Evolutionary conservation across 2,329 filamentous ascomycete genomes (phyloP).

Genomic region (Colletotrichum noveboracense): DNA sequence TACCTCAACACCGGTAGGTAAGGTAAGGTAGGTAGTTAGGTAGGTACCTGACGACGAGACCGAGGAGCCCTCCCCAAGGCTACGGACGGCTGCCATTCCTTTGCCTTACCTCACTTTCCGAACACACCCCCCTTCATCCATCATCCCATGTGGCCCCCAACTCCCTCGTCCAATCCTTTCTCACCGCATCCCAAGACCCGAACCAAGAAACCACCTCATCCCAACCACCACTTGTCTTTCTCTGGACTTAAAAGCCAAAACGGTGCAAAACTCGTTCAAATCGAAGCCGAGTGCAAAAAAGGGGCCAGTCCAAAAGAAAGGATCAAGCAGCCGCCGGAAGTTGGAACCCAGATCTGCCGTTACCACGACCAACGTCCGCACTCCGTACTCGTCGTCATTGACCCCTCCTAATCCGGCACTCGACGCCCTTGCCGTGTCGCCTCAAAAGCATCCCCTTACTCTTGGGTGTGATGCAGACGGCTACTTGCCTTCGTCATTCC

Average conservation of each 20-base stretch:
- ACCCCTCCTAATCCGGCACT: background rate
- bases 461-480: slow-evolving; percentile 2
- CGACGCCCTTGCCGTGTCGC: background rate
- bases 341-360: background rate
- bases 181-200: background rate
- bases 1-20: background rate
- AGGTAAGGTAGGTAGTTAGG: background rate
- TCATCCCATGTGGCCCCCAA: slow-evolving; percentile 4
- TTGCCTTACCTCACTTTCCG: background rate
- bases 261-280: background rate
- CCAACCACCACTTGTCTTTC: background rate
- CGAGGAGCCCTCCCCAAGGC: background rate
- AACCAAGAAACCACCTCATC: slow-evolving; percentile 10
- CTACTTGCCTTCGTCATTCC: slow-evolving; percentile 13
- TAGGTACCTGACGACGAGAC: background rate
- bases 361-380: background rate
- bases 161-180: slow-evolving; percentile 1
- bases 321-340: background rate
- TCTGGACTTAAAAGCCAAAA: background rate
- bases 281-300: background rate
- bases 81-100: background rate
- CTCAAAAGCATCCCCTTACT: background rate
- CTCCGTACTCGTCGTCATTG: background rate
- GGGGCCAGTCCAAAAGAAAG: background rate
- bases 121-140: background rate